Base-by-base conservation (phyloP, 345 rosid species). In the Zanthoxylum bungeanum region DNA sequence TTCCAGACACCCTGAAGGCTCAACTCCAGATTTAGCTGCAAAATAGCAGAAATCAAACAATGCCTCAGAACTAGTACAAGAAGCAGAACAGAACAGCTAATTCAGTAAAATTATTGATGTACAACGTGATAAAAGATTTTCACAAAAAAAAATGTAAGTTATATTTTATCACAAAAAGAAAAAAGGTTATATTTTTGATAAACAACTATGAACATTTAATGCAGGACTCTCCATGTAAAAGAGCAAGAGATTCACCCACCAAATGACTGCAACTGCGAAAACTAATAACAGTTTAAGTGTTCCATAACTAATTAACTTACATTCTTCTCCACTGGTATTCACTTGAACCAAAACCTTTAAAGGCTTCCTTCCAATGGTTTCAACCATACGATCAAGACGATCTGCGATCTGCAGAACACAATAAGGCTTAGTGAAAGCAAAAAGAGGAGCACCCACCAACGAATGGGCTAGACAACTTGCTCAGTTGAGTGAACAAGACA, bases 241-340 rank as follows among this genome's bases (percentile, higher is more conserved):
- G 16, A 28, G 9, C 19, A 11, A 37, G 46, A 21, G 16, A 11
- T 60, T 60, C 65, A 60, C 24, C 7, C 12, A 39, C 27, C 53
- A 42, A 28, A 27, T 27, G 22, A 17, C 14, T 12, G 33, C 36
- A 44, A 27, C 10, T 28, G 46, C 21, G n/a, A 33, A 7, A 47
- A 17, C 19, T 7, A 58, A 19, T 58, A 22, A 17, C n/a, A 68
- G 14, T 16, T 64, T 17, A 16, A 21, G 5, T 39, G 19, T 21
- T 4, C 0, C 14, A 64, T 7, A 34, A 25, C 28, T 27, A 10
- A 64, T 28, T 31, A 4, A 79, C 99, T 85, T 75, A 95, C 99
- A 95, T 77, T 91, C 93, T 88, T 95, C 98, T 19, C 98, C 97
- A 75, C 99, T 92, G 62, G 99, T 95, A 76, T 95, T 92, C 73